Conservation (phyloP, 139 green algal genomes). For the Volvox africanus region DNA sequence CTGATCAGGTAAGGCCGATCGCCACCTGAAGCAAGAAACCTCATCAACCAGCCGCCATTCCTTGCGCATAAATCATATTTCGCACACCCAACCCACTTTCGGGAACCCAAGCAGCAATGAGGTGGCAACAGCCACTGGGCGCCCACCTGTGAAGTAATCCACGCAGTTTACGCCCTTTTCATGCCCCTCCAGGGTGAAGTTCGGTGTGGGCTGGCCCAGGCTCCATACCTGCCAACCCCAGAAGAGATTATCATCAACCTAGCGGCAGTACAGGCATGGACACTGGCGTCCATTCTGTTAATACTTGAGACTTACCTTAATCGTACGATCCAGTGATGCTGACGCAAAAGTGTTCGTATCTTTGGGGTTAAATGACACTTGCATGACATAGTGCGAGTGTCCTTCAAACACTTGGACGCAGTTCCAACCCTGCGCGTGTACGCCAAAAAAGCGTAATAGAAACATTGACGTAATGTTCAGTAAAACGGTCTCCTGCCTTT, state of each 20-base stretch:
- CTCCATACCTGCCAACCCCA: conserved; percentile 85
- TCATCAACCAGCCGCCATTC: too few relatives aligned
- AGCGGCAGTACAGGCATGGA: too few relatives aligned
- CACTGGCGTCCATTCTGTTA: too few relatives aligned
- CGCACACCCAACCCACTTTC: too few relatives aligned
- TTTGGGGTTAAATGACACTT: conserved; percentile 98
- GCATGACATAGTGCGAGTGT: conserved; percentile 99
- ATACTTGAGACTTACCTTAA: conserved; percentile 86
- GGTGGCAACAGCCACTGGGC: too few relatives aligned
- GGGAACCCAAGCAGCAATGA: too few relatives aligned
- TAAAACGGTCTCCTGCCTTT: too few relatives aligned
- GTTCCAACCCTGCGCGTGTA: conserved; percentile 74
- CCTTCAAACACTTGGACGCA: conserved; percentile 98
- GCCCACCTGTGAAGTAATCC: conserved; percentile 95
- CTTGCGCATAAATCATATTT: too few relatives aligned
- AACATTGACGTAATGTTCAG: neutral
- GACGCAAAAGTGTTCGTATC: conserved; percentile 99
- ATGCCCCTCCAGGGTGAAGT: conserved; percentile 99
- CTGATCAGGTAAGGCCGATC: conserved; percentile 97
- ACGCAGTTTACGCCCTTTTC: conserved; percentile 99
- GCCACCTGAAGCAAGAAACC: conserved; percentile 68
- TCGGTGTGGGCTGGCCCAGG: conserved; percentile 91
- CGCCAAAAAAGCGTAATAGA: neutral
- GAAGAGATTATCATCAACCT: too few relatives aligned
- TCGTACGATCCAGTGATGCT: conserved; percentile 95